phyloP scores from a whole-genome alignment of 306 rosid genomes.

The Vicia faba region DNA sequence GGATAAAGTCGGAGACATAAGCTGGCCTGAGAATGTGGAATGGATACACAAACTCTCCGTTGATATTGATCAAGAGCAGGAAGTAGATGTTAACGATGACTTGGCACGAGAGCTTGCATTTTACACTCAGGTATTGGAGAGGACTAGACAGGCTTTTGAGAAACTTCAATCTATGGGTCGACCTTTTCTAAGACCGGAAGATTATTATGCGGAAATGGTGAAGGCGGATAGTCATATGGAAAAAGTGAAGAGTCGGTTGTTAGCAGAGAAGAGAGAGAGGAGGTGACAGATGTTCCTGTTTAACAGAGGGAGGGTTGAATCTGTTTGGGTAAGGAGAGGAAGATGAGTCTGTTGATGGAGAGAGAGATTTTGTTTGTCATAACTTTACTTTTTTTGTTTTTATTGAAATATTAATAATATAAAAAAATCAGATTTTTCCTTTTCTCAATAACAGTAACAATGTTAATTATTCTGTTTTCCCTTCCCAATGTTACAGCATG shows the following conservation, averaged over 20 bases:
- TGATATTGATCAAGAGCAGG: slow-evolving; percentile 74
- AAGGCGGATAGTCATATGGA: slow-evolving; percentile 83
- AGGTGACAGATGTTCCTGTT: too few relatives aligned
- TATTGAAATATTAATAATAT: too few relatives aligned
- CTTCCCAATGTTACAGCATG: too few relatives aligned
- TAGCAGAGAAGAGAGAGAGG: slow-evolving; percentile 82
- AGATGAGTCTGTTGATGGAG: too few relatives aligned
- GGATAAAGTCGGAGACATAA: slow-evolving; percentile 86
- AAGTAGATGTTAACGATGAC: slow-evolving; percentile 88
- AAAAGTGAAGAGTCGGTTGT: slow-evolving; percentile 72
- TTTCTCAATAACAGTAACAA: too few relatives aligned
- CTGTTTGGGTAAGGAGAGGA: too few relatives aligned
- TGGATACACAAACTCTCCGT: slow-evolving; percentile 79
- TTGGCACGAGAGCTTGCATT: slow-evolving; percentile 79
- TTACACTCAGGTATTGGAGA: slow-evolving; percentile 81
- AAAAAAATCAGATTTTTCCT: too few relatives aligned
- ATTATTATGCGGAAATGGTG: slow-evolving; percentile 93
- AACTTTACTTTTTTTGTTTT: too few relatives aligned
- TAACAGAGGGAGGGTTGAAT: too few relatives aligned
- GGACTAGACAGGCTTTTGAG: slow-evolving; percentile 74
- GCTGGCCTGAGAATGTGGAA: slow-evolving; percentile 74
- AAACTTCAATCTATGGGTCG: slow-evolving; percentile 70
- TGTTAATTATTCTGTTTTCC: too few relatives aligned
- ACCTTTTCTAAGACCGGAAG: slow-evolving; percentile 80
- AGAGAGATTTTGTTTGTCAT: too few relatives aligned